Conservation (phyloP, 306 rosid species). For the Begonia fuchsioides region DNA sequence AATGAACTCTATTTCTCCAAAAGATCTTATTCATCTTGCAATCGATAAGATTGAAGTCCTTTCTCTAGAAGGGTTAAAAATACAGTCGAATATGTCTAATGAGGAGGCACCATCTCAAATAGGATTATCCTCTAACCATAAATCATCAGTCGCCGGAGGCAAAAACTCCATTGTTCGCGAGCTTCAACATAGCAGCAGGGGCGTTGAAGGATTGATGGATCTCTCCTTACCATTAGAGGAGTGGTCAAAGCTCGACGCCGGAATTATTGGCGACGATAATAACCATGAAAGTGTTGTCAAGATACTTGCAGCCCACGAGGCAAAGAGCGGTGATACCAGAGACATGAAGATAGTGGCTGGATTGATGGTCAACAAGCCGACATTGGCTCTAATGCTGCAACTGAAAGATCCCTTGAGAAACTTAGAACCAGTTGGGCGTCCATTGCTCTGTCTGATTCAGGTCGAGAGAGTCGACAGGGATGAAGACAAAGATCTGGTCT, state of each 20-base stretch:
- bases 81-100: conserved; percentile 36
- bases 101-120: conserved; percentile 33
- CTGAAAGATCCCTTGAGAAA: conserved; percentile 52
- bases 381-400: conserved; percentile 40
- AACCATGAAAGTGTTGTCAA: conserved; percentile 18
- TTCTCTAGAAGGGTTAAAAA: conserved; percentile 58
- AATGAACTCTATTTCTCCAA: conserved; percentile 21
- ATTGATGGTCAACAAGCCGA: conserved; percentile 40
- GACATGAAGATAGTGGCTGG: conserved; percentile 15
- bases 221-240: conserved; percentile 44
- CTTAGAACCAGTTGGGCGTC: conserved; percentile 53
- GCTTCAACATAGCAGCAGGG: background rate
- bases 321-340: conserved; percentile 25
- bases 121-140: too few relatives aligned
- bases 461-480: conserved; percentile 20
- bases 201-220: conserved; percentile 17
- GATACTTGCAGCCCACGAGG: conserved; percentile 40
- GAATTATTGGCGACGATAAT: conserved; percentile 26
- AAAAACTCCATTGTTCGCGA: background rate
- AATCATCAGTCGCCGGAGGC: too few relatives aligned
- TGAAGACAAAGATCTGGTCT: background rate
- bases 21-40: conserved; percentile 32
- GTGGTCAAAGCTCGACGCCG: conserved; percentile 69
- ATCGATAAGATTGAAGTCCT: conserved; percentile 40
- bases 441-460: conserved; percentile 51